Base-by-base conservation (phyloP, 2,329 filamentous ascomycete species). In the Botrytis porri region DNA sequence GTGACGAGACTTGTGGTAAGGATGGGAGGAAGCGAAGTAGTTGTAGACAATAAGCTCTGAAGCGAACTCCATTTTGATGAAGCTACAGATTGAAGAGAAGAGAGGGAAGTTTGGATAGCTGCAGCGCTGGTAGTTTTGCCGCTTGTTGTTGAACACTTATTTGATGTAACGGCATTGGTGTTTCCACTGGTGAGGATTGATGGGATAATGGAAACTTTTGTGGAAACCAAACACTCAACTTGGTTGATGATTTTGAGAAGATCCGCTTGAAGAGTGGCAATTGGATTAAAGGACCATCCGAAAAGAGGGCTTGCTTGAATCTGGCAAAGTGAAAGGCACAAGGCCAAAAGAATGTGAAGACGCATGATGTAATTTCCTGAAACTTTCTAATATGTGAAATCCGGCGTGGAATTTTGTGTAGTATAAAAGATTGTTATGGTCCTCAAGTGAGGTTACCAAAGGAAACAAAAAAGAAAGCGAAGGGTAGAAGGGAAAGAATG, bases 51-150 rank as follows among this genome's bases (percentile, higher is more conserved):
- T 8, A 61, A 48, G 35, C 54, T 45, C 22, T 70, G 67, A 35
- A 70, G 57, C 39, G 67, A 70, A 29, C 67, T 70, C 67, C 67
- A 70, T 63, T 61, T 70, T 10, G 67, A 62, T 45, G 16, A 29
- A 35, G 67, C 67, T 45, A 43, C 57, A 8, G 67, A 70, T 62
- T 62, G 67, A 32, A 70, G 57, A 45, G 67, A 70, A 37, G 54
- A 62, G 37, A 70, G 22, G 10, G 67, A 61, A 22, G 51, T 41
- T 45, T 59, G 41, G 14, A 32, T 20, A 22, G 51, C 67, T n/a
- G 18, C 29, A 62, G n/a, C 18, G 20, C 25, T 37, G 25, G 54
- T 29, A 6, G 59, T 32, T 39, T 39, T 63, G 25, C n/a, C 29
- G 25, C 14, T n/a, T 18, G 54, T 20, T 54, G 60, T 22, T 39